Conservation (phyloP, 129 eudicot genomes). For the Pseudognaphalium luteoalbum region DNA sequence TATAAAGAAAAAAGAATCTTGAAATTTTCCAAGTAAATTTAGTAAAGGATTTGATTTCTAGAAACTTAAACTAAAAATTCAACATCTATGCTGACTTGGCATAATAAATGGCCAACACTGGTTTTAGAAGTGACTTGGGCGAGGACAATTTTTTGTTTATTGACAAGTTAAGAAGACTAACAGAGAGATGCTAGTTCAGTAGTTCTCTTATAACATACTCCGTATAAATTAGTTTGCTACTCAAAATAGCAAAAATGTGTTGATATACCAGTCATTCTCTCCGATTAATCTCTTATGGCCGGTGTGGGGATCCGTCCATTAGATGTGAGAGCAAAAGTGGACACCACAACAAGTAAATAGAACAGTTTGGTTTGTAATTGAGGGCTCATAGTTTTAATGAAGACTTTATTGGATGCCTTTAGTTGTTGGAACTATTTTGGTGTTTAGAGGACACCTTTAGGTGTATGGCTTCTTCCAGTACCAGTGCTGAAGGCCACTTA, state of each 20-base stretch:
- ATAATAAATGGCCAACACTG: neutral
- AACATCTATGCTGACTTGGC: neutral
- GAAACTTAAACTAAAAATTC: neutral
- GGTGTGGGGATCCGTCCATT: neutral
- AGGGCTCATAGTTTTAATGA: slow-evolving; percentile 1
- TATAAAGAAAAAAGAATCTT: too few relatives aligned
- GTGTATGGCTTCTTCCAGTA: neutral
- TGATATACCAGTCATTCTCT: neutral
- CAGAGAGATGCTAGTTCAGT: neutral
- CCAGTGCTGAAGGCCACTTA: neutral
- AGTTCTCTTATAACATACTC: neutral
- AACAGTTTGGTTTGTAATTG: neutral
- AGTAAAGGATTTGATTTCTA: neutral
- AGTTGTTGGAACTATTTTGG: neutral
- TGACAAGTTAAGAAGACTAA: neutral
- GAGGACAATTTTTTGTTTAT: neutral
- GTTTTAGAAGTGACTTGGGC: neutral
- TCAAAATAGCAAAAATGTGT: neutral
- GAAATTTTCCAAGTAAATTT: too few relatives aligned
- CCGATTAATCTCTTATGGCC: neutral
- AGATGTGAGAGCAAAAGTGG: neutral
- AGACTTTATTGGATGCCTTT: neutral
- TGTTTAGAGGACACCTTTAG: neutral
- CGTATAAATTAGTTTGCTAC: neutral
- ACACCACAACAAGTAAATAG: neutral